Evolutionary conservation across 1,284 basidiomycete genomes (phyloP).

Genomic region (Trichosporon faecale): DNA sequence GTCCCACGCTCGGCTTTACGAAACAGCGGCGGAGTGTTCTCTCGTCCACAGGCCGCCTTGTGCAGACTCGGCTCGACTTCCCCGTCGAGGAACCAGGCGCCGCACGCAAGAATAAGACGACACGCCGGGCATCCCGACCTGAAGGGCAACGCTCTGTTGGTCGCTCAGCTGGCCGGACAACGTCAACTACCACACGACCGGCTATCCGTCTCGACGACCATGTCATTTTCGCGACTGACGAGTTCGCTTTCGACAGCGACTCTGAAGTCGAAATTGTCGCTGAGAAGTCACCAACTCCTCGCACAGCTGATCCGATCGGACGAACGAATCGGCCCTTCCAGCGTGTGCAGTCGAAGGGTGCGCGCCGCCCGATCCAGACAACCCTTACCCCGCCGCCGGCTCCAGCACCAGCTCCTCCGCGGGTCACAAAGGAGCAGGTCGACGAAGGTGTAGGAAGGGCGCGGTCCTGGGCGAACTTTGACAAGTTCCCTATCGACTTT

Average conservation of each 20-base stretch:
- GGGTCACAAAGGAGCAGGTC: conserved; percentile 17
- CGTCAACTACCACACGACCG: conserved; percentile 24
- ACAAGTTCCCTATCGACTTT: conserved; percentile 48
- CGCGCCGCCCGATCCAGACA: neutral
- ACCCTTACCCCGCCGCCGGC: neutral
- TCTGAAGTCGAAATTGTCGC: conserved; percentile 16
- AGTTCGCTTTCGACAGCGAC: conserved; percentile 42
- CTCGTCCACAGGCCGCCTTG: conserved; percentile 10
- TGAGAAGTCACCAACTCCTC: conserved; percentile 10
- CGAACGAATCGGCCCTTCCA: neutral
- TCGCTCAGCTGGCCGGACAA: neutral
- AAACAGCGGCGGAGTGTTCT: neutral
- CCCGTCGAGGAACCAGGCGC: conserved; percentile 19
- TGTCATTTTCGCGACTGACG: conserved; percentile 42
- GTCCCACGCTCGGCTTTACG: conserved; percentile 32
- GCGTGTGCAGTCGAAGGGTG: conserved; percentile 5
- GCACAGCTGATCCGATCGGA: neutral
- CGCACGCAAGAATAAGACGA: neutral
- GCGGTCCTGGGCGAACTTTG: conserved; percentile 50
- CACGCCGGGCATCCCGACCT: neutral
- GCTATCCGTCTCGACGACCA: conserved; percentile 44
- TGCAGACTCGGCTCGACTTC: conserved; percentile 41
- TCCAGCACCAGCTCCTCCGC: neutral
- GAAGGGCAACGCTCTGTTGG: neutral
- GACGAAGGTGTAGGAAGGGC: conserved; percentile 45